Evolutionary conservation across 805 yeast species (phyloP).

Genomic region (Candida silvicultrix): DNA sequence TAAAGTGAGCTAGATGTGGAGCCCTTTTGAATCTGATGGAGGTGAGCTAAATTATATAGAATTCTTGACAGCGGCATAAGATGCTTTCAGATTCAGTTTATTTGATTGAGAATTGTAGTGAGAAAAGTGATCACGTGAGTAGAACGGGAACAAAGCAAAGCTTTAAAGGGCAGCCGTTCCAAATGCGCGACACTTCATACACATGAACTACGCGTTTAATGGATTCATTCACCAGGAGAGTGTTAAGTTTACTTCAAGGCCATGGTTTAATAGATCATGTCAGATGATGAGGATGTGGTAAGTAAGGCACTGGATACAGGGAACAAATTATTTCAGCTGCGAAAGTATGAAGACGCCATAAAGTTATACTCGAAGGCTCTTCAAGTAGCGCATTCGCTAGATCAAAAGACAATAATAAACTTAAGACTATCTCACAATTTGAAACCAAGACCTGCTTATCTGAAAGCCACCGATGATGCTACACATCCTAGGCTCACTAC

Average conservation of each 20-base stretch:
- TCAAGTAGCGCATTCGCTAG: constrained; percentile 8
- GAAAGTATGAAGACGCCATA: constrained; percentile 1
- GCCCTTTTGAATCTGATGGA: no score
- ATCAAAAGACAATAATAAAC: constrained; percentile 5
- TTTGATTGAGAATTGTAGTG: no score
- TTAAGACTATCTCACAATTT: constrained; percentile 11
- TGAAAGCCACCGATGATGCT: constrained; percentile 1
- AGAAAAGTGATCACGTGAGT: not conserved
- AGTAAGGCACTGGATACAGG: constrained; percentile 3
- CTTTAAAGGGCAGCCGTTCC: not conserved
- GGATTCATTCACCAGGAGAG: no score
- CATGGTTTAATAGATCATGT: not conserved
- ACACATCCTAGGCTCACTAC: constrained; percentile 19
- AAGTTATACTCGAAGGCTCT: not conserved
- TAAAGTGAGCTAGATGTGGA: no score
- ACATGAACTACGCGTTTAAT: not conserved
- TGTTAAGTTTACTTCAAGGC: not conserved
- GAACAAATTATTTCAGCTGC: constrained; percentile 2
- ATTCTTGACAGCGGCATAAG: no score
- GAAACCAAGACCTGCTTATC: constrained; percentile 11
- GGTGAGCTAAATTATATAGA: no score
- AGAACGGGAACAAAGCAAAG: not conserved
- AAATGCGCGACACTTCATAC: not conserved
- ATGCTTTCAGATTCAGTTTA: no score
- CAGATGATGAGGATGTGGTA: constrained; percentile 1